These are phyloP conservation scores for Albizia julibrissin DNA, from an alignment of 306 rosid species.

Conservation along the genomic window DNA sequence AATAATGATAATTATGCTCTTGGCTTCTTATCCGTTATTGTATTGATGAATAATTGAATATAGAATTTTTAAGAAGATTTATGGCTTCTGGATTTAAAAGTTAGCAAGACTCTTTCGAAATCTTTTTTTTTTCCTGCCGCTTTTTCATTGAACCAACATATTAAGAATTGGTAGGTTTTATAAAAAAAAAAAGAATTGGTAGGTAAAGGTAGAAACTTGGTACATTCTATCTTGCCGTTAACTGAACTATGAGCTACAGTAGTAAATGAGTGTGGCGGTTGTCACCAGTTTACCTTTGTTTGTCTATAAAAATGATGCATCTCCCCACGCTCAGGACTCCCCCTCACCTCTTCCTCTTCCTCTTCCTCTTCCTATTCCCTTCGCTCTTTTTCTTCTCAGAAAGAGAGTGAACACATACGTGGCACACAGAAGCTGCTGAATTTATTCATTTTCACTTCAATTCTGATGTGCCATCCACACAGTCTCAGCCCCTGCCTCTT, in stretches of 20 bases:
- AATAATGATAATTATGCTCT: background rate
- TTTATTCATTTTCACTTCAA: background rate
- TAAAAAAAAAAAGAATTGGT: too few species aligned
- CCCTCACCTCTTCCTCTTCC: constrained; percentile 36
- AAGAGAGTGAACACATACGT: constrained; percentile 27
- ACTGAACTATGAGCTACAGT: background rate
- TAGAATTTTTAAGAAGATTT: background rate
- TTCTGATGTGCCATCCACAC: background rate
- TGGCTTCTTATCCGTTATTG: background rate
- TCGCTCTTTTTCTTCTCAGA: constrained; percentile 38
- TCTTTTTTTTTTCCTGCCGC: background rate
- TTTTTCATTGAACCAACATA: background rate
- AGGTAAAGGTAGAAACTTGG: background rate
- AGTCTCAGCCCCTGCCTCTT: background rate
- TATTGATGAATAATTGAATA: background rate
- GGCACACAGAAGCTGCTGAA: constrained; percentile 11
- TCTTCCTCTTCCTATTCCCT: background rate
- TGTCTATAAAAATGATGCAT: constrained; percentile 35
- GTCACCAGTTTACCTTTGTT: background rate
- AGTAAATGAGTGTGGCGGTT: background rate
- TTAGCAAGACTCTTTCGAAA: background rate
- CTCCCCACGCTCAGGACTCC: constrained; percentile 32
- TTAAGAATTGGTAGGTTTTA: background rate
- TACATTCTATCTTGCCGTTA: background rate
- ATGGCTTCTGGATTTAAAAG: background rate